Evolutionary conservation across 1,139 yeast genomes (phyloP).

Genomic region (Nakaseomyces delphensis): DNA sequence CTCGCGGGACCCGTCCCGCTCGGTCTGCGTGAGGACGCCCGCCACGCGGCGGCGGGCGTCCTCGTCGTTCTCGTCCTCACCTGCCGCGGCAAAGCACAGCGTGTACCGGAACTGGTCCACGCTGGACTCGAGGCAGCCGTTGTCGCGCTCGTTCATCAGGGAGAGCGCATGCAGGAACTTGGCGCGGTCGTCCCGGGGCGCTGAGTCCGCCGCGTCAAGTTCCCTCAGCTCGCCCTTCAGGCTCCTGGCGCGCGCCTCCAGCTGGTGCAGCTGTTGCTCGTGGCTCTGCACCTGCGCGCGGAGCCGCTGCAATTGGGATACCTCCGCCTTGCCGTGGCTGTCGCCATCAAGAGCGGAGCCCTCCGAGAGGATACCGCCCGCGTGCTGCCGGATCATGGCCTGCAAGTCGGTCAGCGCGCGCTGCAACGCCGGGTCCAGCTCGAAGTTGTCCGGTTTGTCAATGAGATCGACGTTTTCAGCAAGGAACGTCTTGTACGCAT

Average conservation of each 20-base stretch:
- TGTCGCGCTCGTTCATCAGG: neutral
- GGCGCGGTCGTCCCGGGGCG: neutral
- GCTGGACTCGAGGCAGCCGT: neutral
- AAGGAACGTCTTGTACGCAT: conserved; percentile 46
- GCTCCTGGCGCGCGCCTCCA: neutral
- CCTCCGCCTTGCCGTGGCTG: conserved; percentile 4
- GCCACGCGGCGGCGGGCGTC: neutral
- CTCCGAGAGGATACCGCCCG: conserved; percentile 7
- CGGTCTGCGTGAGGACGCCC: neutral
- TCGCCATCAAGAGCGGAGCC: no score
- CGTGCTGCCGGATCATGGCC: conserved; percentile 14
- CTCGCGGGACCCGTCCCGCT: neutral
- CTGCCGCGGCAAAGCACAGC: neutral
- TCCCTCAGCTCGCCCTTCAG: neutral
- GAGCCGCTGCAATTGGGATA: neutral
- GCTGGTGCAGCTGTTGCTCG: neutral
- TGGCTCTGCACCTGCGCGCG: neutral
- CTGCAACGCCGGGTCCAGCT: conserved; percentile 16
- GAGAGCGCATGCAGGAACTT: neutral
- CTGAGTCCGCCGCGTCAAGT: neutral
- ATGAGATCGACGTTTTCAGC: conserved; percentile 14
- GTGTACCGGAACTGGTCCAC: conserved; percentile 3
- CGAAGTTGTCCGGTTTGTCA: conserved; percentile 9
- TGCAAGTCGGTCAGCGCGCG: conserved; percentile 14
- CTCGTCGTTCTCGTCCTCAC: neutral